Evolutionary conservation across 2,329 filamentous ascomycete genomes (phyloP), one percentile per base, ranked within the genome.

Genomic region (Nectriaceae sp.): DNA sequence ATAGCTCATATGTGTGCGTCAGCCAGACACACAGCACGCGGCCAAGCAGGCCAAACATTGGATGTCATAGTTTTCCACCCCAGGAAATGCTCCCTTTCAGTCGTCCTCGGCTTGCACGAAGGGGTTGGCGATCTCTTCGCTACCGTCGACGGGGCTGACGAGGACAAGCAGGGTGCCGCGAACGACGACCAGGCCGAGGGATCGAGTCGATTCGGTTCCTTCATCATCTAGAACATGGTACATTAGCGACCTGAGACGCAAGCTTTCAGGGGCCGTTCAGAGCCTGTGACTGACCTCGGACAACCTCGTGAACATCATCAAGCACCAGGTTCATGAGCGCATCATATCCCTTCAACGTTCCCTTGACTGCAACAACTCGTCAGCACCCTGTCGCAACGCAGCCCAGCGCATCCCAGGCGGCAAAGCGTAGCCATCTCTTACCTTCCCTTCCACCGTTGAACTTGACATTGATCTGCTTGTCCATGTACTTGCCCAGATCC

Each of bases 301-400:
- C 85, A 40, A 87, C 81, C 70, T 99, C 94, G 69, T 94, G 85
- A 44, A 96, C 93, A 60, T 97, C 89, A 65, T 97, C 94, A 47
- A 99, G 77, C 21, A 99, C 94, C 53, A 99, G 79, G 69, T 99
- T 99, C 92, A 97, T 97, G 52, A 99, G 79, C 62, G 94, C 92
- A 69, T 99, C 94, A 70, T 92, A 97, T 54, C 94, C 94, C 72
- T 97, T 97, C 36, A 99, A 78, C 1, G 84, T 90, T 44, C 94
- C 94, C 42, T 85, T 87, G 47, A 96, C 93, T 96, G 64, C 24
- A 5, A 6, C 33, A 18, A 20, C 15, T 10, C 13, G 40, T 62
- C 43, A 61, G 56, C 41, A 40, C 13, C 11, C 20, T 10, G 36
- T 21, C 45, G 24, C 26, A 31, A 15, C n/a, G n/a, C n/a, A n/a